phyloP scores from a whole-genome alignment of 2,329 filamentous ascomycete genomes.

The Curvularia spicifera region DNA sequence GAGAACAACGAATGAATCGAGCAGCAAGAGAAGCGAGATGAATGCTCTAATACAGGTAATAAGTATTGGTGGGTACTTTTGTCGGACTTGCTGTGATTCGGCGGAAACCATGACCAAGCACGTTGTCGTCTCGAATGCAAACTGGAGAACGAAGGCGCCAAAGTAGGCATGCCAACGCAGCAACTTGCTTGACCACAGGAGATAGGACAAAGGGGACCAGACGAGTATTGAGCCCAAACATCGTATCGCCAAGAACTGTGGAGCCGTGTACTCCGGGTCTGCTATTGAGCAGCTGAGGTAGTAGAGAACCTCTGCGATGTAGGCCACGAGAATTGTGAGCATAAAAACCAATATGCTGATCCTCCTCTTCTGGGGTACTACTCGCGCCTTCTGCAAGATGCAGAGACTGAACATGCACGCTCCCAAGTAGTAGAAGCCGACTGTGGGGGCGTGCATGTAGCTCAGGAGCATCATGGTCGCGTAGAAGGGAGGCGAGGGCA shows the following conservation, averaged over 20 bases:
- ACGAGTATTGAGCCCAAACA: constrained; percentile 46
- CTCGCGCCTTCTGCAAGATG: constrained; percentile 40
- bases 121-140: constrained; percentile 40
- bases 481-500: constrained; percentile 18
- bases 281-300: constrained; percentile 42
- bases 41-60: constrained; percentile 32
- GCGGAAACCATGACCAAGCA: constrained; percentile 35
- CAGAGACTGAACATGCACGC: constrained; percentile 37
- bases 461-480: constrained; percentile 39
- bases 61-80: constrained; percentile 30
- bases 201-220: constrained; percentile 37
- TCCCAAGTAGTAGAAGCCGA: constrained; percentile 42
- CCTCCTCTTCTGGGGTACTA: constrained; percentile 33
- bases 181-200: constrained; percentile 30
- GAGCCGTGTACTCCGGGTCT: constrained; percentile 39
- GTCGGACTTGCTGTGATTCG: constrained; percentile 22
- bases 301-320: constrained; percentile 43
- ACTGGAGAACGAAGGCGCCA: constrained; percentile 42
- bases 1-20: constrained; percentile 41
- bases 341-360: constrained; percentile 27
- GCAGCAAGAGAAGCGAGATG: constrained; percentile 32
- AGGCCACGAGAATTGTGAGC: constrained; percentile 27
- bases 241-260: constrained; percentile 42
- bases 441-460: constrained; percentile 43
- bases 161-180: constrained; percentile 46